These are phyloP conservation scores for Microbotryum violaceum DNA, from an alignment of 1,284 basidiomycete genomes.

Conservation along the genomic window DNA sequence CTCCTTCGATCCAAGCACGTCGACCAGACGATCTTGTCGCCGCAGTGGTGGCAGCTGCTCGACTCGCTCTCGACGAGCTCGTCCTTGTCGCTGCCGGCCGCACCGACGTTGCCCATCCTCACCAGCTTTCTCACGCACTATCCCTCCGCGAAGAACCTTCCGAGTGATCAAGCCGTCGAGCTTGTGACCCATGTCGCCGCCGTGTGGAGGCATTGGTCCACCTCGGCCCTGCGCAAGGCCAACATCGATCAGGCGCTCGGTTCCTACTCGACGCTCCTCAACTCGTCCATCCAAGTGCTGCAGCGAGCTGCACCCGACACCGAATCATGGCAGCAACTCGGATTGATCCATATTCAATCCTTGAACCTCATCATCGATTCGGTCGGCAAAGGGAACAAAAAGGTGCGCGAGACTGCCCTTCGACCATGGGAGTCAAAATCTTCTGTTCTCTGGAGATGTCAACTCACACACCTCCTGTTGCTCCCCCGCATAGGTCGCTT, in stretches of 20 bases:
- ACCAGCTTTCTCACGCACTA: constrained; percentile 12
- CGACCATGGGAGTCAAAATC: neutral
- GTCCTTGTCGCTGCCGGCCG: neutral
- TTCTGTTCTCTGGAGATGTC: neutral
- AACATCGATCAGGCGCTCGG: constrained; percentile 24
- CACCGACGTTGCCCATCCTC: constrained; percentile 16
- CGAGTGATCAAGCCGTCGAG: neutral
- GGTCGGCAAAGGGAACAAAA: constrained; percentile 25
- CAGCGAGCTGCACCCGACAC: neutral
- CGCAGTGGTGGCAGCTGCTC: constrained; percentile 11
- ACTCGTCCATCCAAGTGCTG: constrained; percentile 3
- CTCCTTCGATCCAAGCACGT: constrained; percentile 2
- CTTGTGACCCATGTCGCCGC: constrained; percentile 2
- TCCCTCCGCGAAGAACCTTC: neutral
- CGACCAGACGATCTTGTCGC: neutral
- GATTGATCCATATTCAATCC: constrained; percentile 11
- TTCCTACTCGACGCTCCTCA: constrained; percentile 19
- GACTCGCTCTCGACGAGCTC: neutral
- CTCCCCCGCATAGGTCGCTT: constrained; percentile 7
- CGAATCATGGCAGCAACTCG: constrained; percentile 15
- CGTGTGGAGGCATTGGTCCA: constrained; percentile 12
- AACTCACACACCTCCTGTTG: neutral
- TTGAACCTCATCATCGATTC: constrained; percentile 15
- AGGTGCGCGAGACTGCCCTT: constrained; percentile 7
- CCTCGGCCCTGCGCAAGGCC: constrained; percentile 17